These are phyloP conservation scores for Penicillium canescens DNA, from an alignment of 495 filamentous ascomycete genomes.

Conservation along the genomic window DNA sequence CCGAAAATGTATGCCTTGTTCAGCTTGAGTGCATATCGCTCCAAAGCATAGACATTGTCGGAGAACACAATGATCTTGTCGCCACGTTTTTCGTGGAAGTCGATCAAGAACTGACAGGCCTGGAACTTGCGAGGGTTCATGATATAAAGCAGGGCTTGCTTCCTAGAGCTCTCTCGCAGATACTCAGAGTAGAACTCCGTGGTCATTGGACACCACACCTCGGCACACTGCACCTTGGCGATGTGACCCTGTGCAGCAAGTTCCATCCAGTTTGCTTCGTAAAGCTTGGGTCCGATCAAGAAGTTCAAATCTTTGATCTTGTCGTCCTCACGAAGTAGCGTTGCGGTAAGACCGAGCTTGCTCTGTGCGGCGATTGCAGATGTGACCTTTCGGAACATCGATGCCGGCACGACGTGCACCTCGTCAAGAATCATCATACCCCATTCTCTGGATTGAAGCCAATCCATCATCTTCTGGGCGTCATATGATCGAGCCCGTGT, in stretches of 20 bases:
- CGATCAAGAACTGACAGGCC: slow-evolving; percentile 93
- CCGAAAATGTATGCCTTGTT: slow-evolving; percentile 93
- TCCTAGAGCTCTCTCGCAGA: slow-evolving; percentile 68
- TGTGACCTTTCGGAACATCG: slow-evolving; percentile 93
- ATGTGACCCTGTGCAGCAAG: slow-evolving; percentile 96
- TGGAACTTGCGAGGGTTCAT: slow-evolving; percentile 99
- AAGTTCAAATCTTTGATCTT: slow-evolving; percentile 98
- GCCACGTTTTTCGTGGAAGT: slow-evolving; percentile 93
- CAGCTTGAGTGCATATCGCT: slow-evolving; percentile 80
- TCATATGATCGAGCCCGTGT: slow-evolving; percentile 85
- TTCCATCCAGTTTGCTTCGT: slow-evolving; percentile 99
- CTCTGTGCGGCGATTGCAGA: slow-evolving; percentile 89
- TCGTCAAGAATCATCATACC: slow-evolving; percentile 97
- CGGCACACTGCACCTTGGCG: slow-evolving; percentile 94
- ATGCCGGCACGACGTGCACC: slow-evolving; percentile 95
- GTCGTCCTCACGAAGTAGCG: slow-evolving; percentile 92
- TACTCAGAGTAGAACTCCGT: slow-evolving; percentile 97
- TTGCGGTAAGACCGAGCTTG: slow-evolving; percentile 96
- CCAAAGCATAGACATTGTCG: slow-evolving; percentile 94
- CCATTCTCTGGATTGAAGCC: slow-evolving; percentile 90
- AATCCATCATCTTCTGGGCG: slow-evolving; percentile 97
- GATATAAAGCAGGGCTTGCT: slow-evolving; percentile 78
- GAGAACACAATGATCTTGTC: slow-evolving; percentile 99
- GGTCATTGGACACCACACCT: slow-evolving; percentile 99
- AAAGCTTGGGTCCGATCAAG: slow-evolving; percentile 94